These are phyloP conservation scores for Halophytophthora batemanensis DNA, from an alignment of 352 stramenopile species.

Conservation along the genomic window DNA sequence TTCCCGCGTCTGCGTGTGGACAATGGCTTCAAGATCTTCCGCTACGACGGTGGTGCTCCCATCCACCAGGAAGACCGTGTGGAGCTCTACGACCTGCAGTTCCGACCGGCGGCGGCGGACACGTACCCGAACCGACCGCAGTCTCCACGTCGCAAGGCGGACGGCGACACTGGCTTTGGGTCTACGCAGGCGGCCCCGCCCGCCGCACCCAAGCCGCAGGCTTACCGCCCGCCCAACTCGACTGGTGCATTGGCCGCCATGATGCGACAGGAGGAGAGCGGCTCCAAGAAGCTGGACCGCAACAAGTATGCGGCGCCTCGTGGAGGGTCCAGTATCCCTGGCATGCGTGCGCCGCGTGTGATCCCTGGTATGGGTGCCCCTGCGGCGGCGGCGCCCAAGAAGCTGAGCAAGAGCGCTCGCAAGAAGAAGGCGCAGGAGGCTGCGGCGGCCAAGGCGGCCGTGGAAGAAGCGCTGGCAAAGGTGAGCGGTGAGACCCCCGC, in stretches of 20 bases:
- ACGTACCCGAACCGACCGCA: slow-evolving; percentile 89
- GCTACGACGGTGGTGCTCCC: slow-evolving; percentile 93
- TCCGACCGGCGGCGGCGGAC: slow-evolving; percentile 66
- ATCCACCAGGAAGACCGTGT: slow-evolving; percentile 81
- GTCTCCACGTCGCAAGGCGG: slow-evolving; percentile 73
- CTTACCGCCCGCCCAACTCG: slow-evolving; percentile 85
- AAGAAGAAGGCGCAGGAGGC: slow-evolving; percentile 87
- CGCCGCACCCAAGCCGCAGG: slow-evolving; percentile 64
- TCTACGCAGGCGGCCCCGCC: slow-evolving; percentile 38
- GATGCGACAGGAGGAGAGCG: slow-evolving; percentile 88
- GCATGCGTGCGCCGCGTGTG: slow-evolving; percentile 37
- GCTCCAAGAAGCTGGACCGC: slow-evolving; percentile 77
- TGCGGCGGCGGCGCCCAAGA: slow-evolving; percentile 44
- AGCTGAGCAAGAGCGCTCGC: slow-evolving; percentile 71
- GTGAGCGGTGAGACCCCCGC: slow-evolving; percentile 20
- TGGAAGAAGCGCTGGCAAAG: slow-evolving; percentile 57
- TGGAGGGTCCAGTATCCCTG: slow-evolving; percentile 35
- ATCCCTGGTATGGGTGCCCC: slow-evolving; percentile 69
- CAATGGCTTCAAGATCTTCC: slow-evolving; percentile 96
- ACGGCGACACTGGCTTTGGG: slow-evolving; percentile 31
- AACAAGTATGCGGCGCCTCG: slow-evolving; percentile 79
- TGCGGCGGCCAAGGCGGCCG: slow-evolving; percentile 57
- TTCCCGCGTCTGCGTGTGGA: slow-evolving; percentile 98
- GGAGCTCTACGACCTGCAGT: slow-evolving; percentile 88
- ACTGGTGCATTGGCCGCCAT: slow-evolving; percentile 91